Evolutionary conservation across 129 eudicot species (phyloP), one percentile per base, ranked within the genome.

Genomic region (Ambrosia trifida): DNA sequence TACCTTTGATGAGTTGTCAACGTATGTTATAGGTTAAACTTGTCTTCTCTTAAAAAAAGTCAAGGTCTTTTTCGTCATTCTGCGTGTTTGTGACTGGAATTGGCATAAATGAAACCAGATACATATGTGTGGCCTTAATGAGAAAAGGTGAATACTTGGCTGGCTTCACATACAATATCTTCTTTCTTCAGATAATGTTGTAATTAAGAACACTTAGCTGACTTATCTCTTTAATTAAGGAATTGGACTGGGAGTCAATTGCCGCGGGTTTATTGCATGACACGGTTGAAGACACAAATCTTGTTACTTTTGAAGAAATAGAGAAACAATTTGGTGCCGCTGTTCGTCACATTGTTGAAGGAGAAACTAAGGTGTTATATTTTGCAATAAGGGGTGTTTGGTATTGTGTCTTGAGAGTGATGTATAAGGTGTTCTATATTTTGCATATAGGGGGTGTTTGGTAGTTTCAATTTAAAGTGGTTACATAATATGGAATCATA

Each of bases 261-360:
- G 97, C 97, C 63, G 99, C 99, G 81, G 99, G 99, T 59, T 83
- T 95, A 71, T 85, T 95, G 64, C 99, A 95, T 66, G 99, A 95
- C 70, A 95, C 99, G 0, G 99, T 95, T 66, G 99, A 95, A 74
- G 99, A 95, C 77, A 95, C 99, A 73, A 88, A 84, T 75, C 82
- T 86, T 68, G 99, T 95, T 65, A 90, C 97, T 47, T 95, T 95
- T 82, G 99, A 90, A 70, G 78, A 87, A 63, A 95, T 95, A 56
- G 94, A 95, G 71, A 84, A 83, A 72, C 86, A 86, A n/a, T 95
- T 95, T 73, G 97, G 99, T 51, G 69, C 86, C 36, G 83, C 97
- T 54, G 99, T 95, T 33, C 97, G 97, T 28, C 95, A 70, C 72
- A 95, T 95, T 78, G 99, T 95, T 51, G 99, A 95, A 86, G 99